Percentiles rank a stretch among this genome's conserved stretches.
Conservation (phyloP, 495 filamentous ascomycete genomes). For the Aspergillus asperescens region DNA sequence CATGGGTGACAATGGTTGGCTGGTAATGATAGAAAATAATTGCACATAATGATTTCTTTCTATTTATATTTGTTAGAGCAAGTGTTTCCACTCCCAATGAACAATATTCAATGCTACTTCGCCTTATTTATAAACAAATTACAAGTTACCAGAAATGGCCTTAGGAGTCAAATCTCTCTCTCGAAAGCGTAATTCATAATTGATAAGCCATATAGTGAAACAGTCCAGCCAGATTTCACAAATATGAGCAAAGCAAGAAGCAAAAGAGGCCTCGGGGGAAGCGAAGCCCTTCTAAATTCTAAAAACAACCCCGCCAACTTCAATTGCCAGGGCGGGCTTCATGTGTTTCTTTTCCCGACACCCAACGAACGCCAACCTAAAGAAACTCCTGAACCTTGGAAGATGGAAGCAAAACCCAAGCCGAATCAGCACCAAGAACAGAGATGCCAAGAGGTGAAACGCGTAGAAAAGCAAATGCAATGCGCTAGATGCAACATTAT, state of each 20-base stretch:
- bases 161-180: background rate
- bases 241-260: background rate
- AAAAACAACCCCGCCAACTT: background rate
- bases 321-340: background rate
- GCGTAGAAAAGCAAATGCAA: background rate
- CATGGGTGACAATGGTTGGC: no score
- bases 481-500: background rate
- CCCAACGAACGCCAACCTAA: conserved; percentile 7
- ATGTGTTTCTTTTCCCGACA: conserved; percentile 1
- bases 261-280: no score
- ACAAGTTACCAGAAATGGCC: no score
- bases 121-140: no score
- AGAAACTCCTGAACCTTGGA: conserved; percentile 3
- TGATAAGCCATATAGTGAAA: background rate
- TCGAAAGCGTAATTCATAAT: background rate
- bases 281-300: background rate
- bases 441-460: background rate
- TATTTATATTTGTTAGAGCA: no score
- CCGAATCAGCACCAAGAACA: background rate
- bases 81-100: no score
- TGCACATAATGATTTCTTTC: no score
- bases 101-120: no score
- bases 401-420: background rate
- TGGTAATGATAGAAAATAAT: no score
- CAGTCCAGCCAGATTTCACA: background rate